phyloP scores from a whole-genome alignment of 805 yeast genomes.

The Ogataea philodendri region DNA sequence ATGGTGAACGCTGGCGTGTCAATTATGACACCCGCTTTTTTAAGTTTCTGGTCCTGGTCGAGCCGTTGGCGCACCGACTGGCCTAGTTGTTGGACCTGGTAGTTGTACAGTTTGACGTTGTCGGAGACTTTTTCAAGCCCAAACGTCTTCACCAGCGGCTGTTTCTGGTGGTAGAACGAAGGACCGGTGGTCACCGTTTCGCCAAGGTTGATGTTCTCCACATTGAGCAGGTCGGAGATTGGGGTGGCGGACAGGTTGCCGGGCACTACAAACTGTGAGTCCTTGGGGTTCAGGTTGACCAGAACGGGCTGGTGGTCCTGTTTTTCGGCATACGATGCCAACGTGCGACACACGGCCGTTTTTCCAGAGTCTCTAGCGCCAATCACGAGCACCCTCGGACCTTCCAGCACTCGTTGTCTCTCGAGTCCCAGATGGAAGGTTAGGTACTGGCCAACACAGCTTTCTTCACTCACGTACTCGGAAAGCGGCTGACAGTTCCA shows the following conservation, averaged over 20 bases:
- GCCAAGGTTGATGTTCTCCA: conserved; percentile 70
- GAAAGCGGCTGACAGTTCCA: conserved; percentile 41
- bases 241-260: conserved; percentile 86
- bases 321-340: conserved; percentile 75
- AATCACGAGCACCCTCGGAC: conserved; percentile 62
- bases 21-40: conserved; percentile 58
- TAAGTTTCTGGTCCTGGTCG: conserved; percentile 45
- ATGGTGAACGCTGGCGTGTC: conserved; percentile 69
- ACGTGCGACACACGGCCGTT: conserved; percentile 64
- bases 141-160: conserved; percentile 78
- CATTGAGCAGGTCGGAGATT: conserved; percentile 74
- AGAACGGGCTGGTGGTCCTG: conserved; percentile 64
- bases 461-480: conserved; percentile 71
- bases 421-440: conserved; percentile 79
- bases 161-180: conserved; percentile 76
- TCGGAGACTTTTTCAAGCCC: conserved; percentile 64
- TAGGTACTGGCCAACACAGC: conserved; percentile 59
- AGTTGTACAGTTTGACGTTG: conserved; percentile 56
- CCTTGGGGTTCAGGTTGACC: conserved; percentile 75
- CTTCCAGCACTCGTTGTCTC: conserved; percentile 37
- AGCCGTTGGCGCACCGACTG: conserved; percentile 42
- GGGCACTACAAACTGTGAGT: conserved; percentile 55
- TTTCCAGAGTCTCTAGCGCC: conserved; percentile 81
- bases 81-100: conserved; percentile 43
- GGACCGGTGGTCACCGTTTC: conserved; percentile 76